phyloP scores from a whole-genome alignment of 371 early-diverging fungal genomes.

The Apophysomyces elegans region DNA sequence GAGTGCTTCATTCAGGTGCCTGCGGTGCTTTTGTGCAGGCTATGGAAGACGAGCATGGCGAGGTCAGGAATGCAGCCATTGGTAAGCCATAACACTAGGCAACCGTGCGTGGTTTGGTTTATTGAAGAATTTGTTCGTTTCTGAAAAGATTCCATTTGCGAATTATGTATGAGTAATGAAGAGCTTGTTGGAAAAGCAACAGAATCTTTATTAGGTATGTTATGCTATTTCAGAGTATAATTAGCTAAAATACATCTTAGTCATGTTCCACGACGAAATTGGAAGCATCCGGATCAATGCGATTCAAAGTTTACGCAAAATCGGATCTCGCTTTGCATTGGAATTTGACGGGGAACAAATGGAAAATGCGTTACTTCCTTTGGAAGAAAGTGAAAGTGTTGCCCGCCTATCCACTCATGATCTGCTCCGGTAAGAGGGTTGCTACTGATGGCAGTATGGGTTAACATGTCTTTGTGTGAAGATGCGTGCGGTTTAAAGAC shows the following conservation, averaged over 20 bases:
- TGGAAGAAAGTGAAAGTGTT: conserved; percentile 71
- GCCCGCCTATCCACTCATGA: conserved; percentile 76
- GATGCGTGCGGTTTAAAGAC: conserved; percentile 39
- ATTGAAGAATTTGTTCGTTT: background rate
- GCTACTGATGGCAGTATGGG: background rate
- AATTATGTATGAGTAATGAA: conserved; percentile 67
- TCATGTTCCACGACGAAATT: conserved; percentile 94
- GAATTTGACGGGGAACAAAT: conserved; percentile 79
- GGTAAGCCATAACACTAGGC: conserved; percentile 45
- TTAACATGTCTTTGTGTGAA: background rate
- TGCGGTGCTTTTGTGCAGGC: conserved; percentile 94
- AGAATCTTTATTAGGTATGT: conserved; percentile 75
- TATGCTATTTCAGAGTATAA: background rate
- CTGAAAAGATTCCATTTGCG: conserved; percentile 74
- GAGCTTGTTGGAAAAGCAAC: conserved; percentile 69
- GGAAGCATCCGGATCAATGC: conserved; percentile 82
- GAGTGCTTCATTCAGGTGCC: conserved; percentile 72
- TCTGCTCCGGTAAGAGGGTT: conserved; percentile 55
- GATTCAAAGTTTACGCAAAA: conserved; percentile 71
- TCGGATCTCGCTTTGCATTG: conserved; percentile 62
- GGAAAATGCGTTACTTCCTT: conserved; percentile 71
- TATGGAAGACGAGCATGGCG: conserved; percentile 89
- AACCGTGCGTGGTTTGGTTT: background rate
- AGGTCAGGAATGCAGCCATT: conserved; percentile 84
- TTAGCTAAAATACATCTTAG: conserved; percentile 33